A percentile compares a stretch with the other conserved stretches of the same genome.
Evolutionary conservation across 2,329 filamentous ascomycete genomes (phyloP).

Genomic region (Balansia obtecta): DNA sequence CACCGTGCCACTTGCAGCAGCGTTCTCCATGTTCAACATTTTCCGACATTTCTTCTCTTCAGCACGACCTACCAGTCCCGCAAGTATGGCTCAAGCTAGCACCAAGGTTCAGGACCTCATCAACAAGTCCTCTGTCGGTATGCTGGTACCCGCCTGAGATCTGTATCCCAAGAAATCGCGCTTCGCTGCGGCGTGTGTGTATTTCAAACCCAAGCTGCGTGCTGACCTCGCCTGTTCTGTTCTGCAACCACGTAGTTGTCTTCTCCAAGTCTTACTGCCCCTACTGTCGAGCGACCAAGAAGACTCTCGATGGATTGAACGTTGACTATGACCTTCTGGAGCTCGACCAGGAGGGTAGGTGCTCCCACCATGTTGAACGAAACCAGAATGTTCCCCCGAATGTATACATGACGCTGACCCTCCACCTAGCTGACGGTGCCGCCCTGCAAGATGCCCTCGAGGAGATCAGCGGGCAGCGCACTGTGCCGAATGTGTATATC

Average conservation of each 20-base stretch:
- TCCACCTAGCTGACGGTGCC: slow-evolving; percentile 60
- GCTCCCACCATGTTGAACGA: slow-evolving; percentile 8
- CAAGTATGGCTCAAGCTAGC: slow-evolving; percentile 72
- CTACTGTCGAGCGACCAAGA: slow-evolving; percentile 75
- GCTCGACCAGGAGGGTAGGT: slow-evolving; percentile 56
- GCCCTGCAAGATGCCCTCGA: slow-evolving; percentile 74
- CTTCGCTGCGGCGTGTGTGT: not conserved
- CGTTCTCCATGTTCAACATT: slow-evolving; percentile 43
- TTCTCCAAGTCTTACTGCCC: slow-evolving; percentile 98
- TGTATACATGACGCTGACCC: not conserved
- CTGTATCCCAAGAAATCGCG: not conserved
- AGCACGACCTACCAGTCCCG: slow-evolving; percentile 32
- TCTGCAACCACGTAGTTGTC: slow-evolving; percentile 45
- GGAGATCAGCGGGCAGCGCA: slow-evolving; percentile 70
- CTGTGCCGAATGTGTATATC: slow-evolving; percentile 96
- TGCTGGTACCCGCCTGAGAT: slow-evolving; percentile 17
- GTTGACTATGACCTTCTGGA: slow-evolving; percentile 69
- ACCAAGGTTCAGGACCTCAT: slow-evolving; percentile 78
- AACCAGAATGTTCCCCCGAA: not conserved
- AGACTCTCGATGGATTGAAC: slow-evolving; percentile 53
- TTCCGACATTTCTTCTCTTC: slow-evolving; percentile 58
- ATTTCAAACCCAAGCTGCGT: not conserved
- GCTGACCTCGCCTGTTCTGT: not conserved
- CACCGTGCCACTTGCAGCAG: not conserved
- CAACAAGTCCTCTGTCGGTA: slow-evolving; percentile 76